These are phyloP conservation scores for Eucalyptus curtisii DNA, from an alignment of 345 rosid genomes.

Conservation along the genomic window DNA sequence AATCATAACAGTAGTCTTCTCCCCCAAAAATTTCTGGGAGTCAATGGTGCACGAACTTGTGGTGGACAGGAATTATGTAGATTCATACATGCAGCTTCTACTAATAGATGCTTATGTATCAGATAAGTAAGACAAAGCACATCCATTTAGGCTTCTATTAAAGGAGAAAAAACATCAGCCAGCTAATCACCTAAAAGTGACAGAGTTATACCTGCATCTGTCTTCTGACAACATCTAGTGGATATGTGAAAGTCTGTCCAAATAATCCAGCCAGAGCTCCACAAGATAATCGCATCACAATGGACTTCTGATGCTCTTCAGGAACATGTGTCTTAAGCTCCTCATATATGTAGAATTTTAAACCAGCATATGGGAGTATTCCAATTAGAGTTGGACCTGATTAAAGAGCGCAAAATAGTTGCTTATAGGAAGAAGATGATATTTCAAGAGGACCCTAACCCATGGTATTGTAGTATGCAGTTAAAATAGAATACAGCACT, in stretches of 20 bases:
- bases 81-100: background rate
- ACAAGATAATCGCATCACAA: constrained; percentile 80
- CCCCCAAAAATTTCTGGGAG: background rate
- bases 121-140: background rate
- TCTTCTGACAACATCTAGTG: constrained; percentile 92
- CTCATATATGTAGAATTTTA: constrained; percentile 90
- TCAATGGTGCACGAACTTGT: background rate
- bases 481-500: background rate
- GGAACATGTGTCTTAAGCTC: constrained; percentile 87
- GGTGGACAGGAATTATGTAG: background rate
- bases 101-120: background rate
- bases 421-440: background rate
- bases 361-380: constrained; percentile 91
- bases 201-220: constrained; percentile 90
- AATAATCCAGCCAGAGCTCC: constrained; percentile 94
- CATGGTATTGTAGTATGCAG: background rate
- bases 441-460: background rate
- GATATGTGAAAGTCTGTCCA: constrained; percentile 94
- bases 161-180: background rate
- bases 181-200: background rate
- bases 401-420: background rate
- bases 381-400: constrained; percentile 91
- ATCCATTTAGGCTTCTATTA: background rate
- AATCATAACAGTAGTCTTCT: background rate
- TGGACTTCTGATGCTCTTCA: constrained; percentile 83